Conservation (phyloP, 2,329 filamentous ascomycete species). For the Paecilomyces sp. region DNA sequence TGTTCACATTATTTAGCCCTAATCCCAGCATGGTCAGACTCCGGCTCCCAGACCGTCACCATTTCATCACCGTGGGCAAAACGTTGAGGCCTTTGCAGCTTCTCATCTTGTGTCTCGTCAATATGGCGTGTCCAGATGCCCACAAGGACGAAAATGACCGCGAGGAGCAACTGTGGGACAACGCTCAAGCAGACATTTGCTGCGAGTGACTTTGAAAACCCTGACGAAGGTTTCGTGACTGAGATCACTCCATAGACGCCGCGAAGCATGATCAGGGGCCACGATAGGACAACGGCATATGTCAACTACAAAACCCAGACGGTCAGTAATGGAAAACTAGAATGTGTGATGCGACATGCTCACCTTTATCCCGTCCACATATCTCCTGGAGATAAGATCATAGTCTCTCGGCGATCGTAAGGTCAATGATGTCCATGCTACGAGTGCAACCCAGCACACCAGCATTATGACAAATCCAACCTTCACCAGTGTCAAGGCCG, state of each 20-base stretch:
- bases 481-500: background rate
- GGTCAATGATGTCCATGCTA: background rate
- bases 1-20: background rate
- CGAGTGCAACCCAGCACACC: background rate
- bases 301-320: background rate
- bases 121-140: background rate
- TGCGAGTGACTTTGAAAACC: background rate
- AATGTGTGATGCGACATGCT: background rate
- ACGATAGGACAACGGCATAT: background rate
- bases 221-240: background rate
- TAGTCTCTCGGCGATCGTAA: background rate
- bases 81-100: background rate
- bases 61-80: background rate
- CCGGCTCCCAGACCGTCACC: background rate
- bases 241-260: background rate
- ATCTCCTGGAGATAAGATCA: background rate
- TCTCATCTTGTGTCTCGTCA: background rate
- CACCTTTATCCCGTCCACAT: background rate
- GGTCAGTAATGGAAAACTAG: background rate
- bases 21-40: background rate
- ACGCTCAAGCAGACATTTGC: background rate
- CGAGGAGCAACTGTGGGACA: background rate
- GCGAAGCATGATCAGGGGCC: background rate
- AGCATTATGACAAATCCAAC: background rate
- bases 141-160: background rate